Base-by-base conservation (phyloP, 2,329 filamentous ascomycete species). In the Periconia sp. region DNA sequence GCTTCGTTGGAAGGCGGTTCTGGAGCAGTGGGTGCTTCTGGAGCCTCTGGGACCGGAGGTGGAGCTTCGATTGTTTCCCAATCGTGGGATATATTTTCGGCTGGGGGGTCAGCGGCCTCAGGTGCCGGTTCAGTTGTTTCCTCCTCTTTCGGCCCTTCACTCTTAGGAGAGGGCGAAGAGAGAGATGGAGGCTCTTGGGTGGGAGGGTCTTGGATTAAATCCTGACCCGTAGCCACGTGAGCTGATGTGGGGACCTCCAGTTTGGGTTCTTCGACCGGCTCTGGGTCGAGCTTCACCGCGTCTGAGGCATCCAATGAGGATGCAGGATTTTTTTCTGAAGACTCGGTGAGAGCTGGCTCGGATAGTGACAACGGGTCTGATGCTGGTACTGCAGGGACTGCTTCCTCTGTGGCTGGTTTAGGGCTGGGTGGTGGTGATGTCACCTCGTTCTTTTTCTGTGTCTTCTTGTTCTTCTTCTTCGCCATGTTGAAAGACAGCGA, bases 391-490 rank as follows among this genome's bases (percentile, higher is more conserved):
- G 58, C 49, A 54, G 61, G 55, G 41, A 57, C 33, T 23, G 45
- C 15, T 11, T 47, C 31, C 47, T 70, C 68, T 48, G 65, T 66
- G 19, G 54, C 44, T 47, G 45, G 45, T 42, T 63, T 61, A 27
- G 61, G 65, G 48, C 57, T 70, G 42, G 56, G 60, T 53, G 68
- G 64, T 59, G 66, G 64, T 52, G 68, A 61, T 20, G 57, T 50
- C 55, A 54, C 52, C 40, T 71, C 70, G 41, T 57, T 59, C 54
- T 62, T 61, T 56, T 72, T 69, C 55, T 66, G 64, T 27, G 37
- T 31, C 56, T 57, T 64, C 60, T 66, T 65, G 52, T 50, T 60
- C 54, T 70, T 72, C 58, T 68, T 70, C 58, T 71, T 72, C 54
- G 58, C 64, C 68, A 70, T 72, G 45, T 43, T 66, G 58, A 53